Evolutionary conservation across 2,329 filamentous ascomycete genomes (phyloP), one percentile per base, ranked within the genome.

Genomic region (Botrytis porri): DNA sequence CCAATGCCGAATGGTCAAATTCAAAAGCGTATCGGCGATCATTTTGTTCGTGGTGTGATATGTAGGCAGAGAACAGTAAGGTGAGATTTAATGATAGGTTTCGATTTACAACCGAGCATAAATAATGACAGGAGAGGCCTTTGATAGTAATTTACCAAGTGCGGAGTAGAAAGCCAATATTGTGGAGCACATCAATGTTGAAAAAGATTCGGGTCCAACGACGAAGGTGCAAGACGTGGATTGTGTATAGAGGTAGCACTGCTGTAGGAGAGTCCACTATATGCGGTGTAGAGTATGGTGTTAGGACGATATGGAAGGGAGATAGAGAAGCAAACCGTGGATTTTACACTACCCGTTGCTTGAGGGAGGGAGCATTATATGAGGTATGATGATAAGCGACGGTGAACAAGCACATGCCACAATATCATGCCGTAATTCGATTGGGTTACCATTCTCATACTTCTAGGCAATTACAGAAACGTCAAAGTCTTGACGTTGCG

Each of bases 1-100:
- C 86, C 86, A 88, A 79, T 87, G 54, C 37, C 45, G 41, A 25
- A 59, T 29, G 37, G n/a, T 3, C 14, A 45, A 32, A 37, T 41
- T 18, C 14, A 60, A n/a, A 61, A 72, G 22, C n/a, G 63, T 72
- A 69, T 72, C 63, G 5, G 63, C 48, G 39, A 72, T 45, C 70
- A 72, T 72, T 45, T 37, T 61, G 10, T 48, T 41, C 14, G 37
- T 57, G 32, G 60, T 43, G 5, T 20, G 16, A 22, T 12, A n/a
- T 41, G 16, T 3, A 29, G 22, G 12, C 5, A n/a, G 8, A 48
- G 20, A 2, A 9, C 16, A 37, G 5, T 29, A n/a, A 22, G 22
- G 9, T 25, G 9, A 48, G 10, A 10, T 41, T 35, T 41, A 3
- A 37, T 10, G n/a, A 25, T 25, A 41, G 14, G 25, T 10, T 67